Evolutionary conservation across 192 early-diverging fungal species (phyloP).

Genomic region (Coemansia aciculifera): DNA sequence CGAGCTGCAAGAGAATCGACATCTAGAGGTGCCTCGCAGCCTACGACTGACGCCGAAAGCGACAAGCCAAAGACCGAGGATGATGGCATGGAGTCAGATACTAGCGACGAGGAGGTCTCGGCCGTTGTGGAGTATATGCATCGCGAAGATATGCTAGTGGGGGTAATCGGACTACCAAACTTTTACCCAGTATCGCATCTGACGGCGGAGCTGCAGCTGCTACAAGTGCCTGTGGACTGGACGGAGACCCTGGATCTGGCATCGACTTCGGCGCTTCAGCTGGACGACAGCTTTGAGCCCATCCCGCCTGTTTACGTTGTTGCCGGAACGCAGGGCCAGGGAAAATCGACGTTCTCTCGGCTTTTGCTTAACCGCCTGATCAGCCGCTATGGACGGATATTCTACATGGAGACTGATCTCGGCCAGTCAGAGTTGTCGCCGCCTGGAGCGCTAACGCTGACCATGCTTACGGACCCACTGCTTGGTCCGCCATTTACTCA

Average conservation of each 20-base stretch:
- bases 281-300: constrained; percentile 38
- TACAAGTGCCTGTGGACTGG: constrained; percentile 47
- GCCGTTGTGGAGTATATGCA: constrained; percentile 14
- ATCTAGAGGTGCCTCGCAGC: not conserved
- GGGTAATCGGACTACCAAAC: constrained; percentile 16
- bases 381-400: constrained; percentile 65
- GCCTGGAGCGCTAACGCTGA: constrained; percentile 76
- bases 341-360: constrained; percentile 88
- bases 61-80: constrained; percentile 11
- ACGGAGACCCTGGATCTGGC: constrained; percentile 28
- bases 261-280: constrained; percentile 20
- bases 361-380: constrained; percentile 77
- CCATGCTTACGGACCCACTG: constrained; percentile 67
- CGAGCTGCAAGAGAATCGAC: not conserved
- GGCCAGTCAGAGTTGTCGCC: constrained; percentile 91
- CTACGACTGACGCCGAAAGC: constrained; percentile 6
- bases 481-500: constrained; percentile 88
- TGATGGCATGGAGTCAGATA: constrained; percentile 10
- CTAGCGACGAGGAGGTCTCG: constrained; percentile 8
- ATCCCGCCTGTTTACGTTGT: constrained; percentile 61
- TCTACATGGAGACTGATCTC: constrained; percentile 88
- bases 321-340: constrained; percentile 78
- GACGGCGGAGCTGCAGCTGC: constrained; percentile 37
- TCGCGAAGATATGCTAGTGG: constrained; percentile 8
- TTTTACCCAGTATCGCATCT: constrained; percentile 28